Percentiles rank a stretch among this genome's conserved stretches.
phyloP scores from a whole-genome alignment of 345 rosid species.

The Viola odorata region DNA sequence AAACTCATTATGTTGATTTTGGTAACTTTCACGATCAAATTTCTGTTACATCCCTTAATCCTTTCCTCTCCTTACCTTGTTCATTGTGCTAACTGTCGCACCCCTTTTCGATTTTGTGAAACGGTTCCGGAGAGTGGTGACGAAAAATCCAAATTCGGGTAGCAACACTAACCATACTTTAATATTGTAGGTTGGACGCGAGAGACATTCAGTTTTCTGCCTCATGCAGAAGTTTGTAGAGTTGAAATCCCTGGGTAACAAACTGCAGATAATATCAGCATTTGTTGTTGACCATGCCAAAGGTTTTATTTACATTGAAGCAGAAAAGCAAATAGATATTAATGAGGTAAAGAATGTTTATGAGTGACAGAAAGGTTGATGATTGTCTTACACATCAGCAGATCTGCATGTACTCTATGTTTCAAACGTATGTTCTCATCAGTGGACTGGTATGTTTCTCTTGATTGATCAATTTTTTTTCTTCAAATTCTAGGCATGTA shows the following conservation, averaged over 20 bases:
- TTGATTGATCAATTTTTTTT: not conserved
- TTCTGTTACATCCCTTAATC: not conserved
- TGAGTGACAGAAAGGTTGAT: not conserved
- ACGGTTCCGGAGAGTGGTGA: too few species aligned
- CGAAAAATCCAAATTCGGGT: too few species aligned
- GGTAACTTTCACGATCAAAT: not conserved
- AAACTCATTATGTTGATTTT: not conserved
- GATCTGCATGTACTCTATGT: not conserved
- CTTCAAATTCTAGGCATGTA: constrained; percentile 59
- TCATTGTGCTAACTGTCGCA: too few species aligned
- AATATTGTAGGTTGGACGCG: constrained; percentile 66
- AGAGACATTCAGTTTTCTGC: constrained; percentile 72
- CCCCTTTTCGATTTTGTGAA: too few species aligned
- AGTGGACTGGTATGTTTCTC: not conserved
- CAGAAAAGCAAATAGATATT: constrained; percentile 62
- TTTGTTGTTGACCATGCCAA: constrained; percentile 68
- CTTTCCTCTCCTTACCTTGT: not conserved
- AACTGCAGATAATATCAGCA: constrained; percentile 61
- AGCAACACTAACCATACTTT: constrained; percentile 16
- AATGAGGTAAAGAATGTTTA: constrained; percentile 50
- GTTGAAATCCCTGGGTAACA: constrained; percentile 52
- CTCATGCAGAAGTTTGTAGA: constrained; percentile 95
- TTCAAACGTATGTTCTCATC: not conserved
- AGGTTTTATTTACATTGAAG: constrained; percentile 77
- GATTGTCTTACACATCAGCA: constrained; percentile 1